Base-by-base conservation (phyloP, 371 early-diverging fungal genomes). In the Mortierella sp. region DNA sequence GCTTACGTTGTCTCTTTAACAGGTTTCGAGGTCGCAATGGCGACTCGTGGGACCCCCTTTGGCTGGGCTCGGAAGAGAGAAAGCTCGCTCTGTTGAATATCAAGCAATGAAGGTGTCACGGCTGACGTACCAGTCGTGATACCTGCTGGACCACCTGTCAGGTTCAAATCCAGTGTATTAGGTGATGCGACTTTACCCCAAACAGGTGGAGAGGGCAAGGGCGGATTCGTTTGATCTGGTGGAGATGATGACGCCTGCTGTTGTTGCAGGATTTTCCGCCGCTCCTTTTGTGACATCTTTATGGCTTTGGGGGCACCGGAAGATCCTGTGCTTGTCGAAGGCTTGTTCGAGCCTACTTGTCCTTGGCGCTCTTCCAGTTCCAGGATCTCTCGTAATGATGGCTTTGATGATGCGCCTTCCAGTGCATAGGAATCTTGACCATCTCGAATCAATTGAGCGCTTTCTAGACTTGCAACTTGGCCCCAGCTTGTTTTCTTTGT, bases 381-480 rank as follows among this genome's bases (percentile, higher is more conserved):
- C 38, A 77, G 38, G 36, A 87, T 87, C 3, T 87, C 86, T 1
- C 77, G 77, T 65, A 87, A 53, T 4, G 87, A 84, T n/a, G 73
- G 67, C 62, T 83, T 84, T 11, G 8, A 7, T 15, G 52, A 32
- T 4, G 19, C 1, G 2, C 45, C 58, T 21, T 72, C 69, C 8
- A 32, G 9, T 55, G 41, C 36, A 13, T 32, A 40, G 15, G 10
- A 7, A 28, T 33, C 63, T 3, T 63, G 43, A n/a, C 57, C 65
- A 55, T 58, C 65, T 4, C 38, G 33, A 22, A 38, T 19, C 2
- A 40, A 9, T 41, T 59, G 58, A 0, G 3, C 2, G n/a, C 38
- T 38, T 1, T 69, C 75, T 7, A 45, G 4, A 28, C 8, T 63
- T 6, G 67, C 50, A 41, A 70, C 33, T 6, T 72, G 78, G 8